Evolutionary conservation across 768 basidiomycete species (phyloP).

Genomic region (Amanita phalloides): DNA sequence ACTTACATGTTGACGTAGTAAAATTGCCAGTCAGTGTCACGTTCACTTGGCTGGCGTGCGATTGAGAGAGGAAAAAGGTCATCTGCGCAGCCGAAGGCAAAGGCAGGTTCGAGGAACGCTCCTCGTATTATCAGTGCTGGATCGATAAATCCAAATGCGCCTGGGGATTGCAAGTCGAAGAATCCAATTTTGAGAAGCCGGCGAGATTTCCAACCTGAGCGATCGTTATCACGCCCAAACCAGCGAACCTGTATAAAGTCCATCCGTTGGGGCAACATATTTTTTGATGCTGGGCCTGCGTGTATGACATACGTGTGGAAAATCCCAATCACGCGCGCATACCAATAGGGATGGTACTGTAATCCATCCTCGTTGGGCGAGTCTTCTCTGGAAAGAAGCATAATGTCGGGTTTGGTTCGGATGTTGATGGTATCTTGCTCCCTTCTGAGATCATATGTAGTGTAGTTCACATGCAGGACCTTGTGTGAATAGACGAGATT

Average conservation of each 20-base stretch:
- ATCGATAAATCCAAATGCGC: background rate
- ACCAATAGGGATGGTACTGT: constrained; percentile 17
- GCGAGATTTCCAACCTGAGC: constrained; percentile 5
- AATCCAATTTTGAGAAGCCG: constrained; percentile 3
- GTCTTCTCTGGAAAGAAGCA: background rate
- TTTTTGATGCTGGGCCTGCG: background rate
- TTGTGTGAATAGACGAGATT: background rate
- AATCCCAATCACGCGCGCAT: constrained; percentile 19
- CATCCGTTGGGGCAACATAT: background rate
- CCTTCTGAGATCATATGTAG: background rate
- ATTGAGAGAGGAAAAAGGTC: too few relatives aligned
- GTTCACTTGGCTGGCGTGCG: too few relatives aligned
- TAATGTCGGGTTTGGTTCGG: constrained; percentile 9
- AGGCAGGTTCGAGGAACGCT: background rate
- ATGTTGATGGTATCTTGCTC: constrained; percentile 29
- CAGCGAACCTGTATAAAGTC: background rate
- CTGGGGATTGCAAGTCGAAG: background rate
- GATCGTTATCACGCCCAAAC: constrained; percentile 10
- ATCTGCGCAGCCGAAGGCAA: background rate
- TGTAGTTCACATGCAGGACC: background rate
- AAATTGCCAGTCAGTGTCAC: too few relatives aligned
- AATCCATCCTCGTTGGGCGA: background rate
- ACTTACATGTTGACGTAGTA: too few relatives aligned
- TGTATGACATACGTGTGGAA: constrained; percentile 18
- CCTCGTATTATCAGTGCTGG: background rate